Evolutionary conservation across 2,329 filamentous ascomycete species (phyloP), one percentile per base, ranked within the genome.

Genomic region (Verticillium klebahnii): DNA sequence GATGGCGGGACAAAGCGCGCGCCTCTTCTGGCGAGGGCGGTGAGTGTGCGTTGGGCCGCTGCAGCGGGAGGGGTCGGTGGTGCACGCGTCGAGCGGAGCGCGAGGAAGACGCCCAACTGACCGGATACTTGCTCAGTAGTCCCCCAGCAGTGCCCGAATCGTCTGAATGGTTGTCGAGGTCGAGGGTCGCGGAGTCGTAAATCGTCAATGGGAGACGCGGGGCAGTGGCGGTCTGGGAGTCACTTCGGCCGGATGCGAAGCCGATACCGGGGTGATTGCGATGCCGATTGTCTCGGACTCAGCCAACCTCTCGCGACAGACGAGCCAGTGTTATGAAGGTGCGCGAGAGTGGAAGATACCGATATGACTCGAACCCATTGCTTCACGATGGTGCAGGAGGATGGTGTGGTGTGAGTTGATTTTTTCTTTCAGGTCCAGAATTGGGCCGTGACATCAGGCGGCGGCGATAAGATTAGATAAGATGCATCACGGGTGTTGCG

Each of bases 51-150:
- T 19, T 12, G 25, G 63, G 64, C 63, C 59, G 65, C 59, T 62
- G 61, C 37, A 59, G 60, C 6, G 6, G 45, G 45, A 50, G 59
- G 65, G 59, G 39, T 54, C 63, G 63, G 64, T 63, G 63, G 63
- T 60, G 57, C 54, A 32, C 54, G 14, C 54, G 54, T 40, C 56
- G 56, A 58, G 25, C 23, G 8, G 25, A 31, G n/a, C 14, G 12
- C 12, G 23, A 23, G 25, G 8, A 39, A 14, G 40, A 56, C 15
- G 56, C 36, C 31, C 31, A 36, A 45, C 11, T 25, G 36, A 23
- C 23, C 34, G 19, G 45, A 25, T 15, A 5, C n/a, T 31, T 37
- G 19, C n/a, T 23, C 32, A 37, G 17, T 12, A 37, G 19, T 11
- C 15, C 14, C 55, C 7, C 34, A 32, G 17, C 15, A 32, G 14